Base-by-base conservation (phyloP, 2,329 filamentous ascomycete genomes). In the Diaporthe ilicicola region DNA sequence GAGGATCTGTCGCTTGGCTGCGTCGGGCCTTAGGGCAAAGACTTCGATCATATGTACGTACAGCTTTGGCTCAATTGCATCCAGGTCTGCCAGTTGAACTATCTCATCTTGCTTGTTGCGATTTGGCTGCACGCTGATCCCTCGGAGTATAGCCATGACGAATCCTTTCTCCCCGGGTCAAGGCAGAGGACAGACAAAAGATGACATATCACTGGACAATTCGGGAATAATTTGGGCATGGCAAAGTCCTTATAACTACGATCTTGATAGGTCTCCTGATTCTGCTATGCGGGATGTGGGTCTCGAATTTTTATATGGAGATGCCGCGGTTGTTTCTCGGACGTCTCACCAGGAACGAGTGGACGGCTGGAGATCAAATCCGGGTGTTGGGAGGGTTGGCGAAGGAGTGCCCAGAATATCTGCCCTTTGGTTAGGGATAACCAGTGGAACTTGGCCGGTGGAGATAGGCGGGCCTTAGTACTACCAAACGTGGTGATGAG, bases 11-110 rank as follows among this genome's bases (percentile, higher is more conserved):
- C 48, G 34, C 54, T 39, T 68, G 48, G 54, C 32, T 34, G 55
- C 65, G 13, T 54, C 50, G 24, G 29, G 24, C n/a, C 17, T n/a
- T 19, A 68, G 29, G 34, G 53, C n/a, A 34, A 71, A 71, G 29
- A 71, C 37, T 46, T 71, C 69, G 37, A 68, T 62, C 54, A 71
- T 68, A 13, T 62, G 55, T 10, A 71, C 69, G 34, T 68, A 71
- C 15, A 71, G 53, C 46, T 68, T 68, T 3, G 64, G 64, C 46
- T 68, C 65, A n/a, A 68, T 59, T 7, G n/a, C 42, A 9, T 54
- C 69, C 12, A 68, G 29, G 29, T 70, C 69, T 15, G 69, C 53
- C 17, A 70, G 61, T 37, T 53, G 61, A 17, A 70, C 48, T 8
- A 70, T 27, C 61, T 59, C 61, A 46, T 59, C 59, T 19, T 54